A percentile compares a stretch with the other conserved stretches of the same genome.
Conservation (phyloP, 2,329 filamentous ascomycete genomes). For the Trichoderma citrinoviride region DNA sequence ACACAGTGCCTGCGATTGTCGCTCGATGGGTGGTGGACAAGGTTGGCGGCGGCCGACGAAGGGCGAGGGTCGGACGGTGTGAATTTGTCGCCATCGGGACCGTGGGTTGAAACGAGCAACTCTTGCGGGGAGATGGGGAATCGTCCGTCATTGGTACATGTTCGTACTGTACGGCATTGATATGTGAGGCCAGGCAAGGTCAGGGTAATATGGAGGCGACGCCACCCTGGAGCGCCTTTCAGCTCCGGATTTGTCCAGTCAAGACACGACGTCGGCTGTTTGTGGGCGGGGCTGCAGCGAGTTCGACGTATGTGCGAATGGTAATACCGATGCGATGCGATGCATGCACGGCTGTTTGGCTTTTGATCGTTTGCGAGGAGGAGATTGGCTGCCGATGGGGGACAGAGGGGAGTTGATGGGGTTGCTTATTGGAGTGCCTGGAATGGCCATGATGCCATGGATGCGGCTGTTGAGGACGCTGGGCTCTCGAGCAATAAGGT, state of each 20-base stretch:
- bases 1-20: constrained; percentile 17
- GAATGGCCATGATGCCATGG: background rate
- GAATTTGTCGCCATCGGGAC: constrained; percentile 24
- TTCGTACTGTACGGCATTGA: no score
- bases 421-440: constrained; percentile 6
- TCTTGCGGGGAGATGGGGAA: constrained; percentile 21
- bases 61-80: constrained; percentile 17
- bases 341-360: constrained; percentile 18
- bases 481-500: background rate
- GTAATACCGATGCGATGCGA: constrained; percentile 17
- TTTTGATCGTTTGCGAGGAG: background rate
- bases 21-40: background rate
- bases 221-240: constrained; percentile 9
- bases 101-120: constrained; percentile 11
- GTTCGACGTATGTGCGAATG: background rate
- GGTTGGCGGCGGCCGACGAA: background rate
- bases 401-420: background rate
- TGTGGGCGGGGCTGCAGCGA: constrained; percentile 14
- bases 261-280: background rate
- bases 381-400: background rate
- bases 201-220: constrained; percentile 11
- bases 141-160: no score
- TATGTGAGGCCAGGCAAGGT: background rate
- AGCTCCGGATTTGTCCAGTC: constrained; percentile 17
- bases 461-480: no score